phyloP scores from a whole-genome alignment of 2,329 filamentous ascomycete genomes.

The Coniochaeta hoffmannii region DNA sequence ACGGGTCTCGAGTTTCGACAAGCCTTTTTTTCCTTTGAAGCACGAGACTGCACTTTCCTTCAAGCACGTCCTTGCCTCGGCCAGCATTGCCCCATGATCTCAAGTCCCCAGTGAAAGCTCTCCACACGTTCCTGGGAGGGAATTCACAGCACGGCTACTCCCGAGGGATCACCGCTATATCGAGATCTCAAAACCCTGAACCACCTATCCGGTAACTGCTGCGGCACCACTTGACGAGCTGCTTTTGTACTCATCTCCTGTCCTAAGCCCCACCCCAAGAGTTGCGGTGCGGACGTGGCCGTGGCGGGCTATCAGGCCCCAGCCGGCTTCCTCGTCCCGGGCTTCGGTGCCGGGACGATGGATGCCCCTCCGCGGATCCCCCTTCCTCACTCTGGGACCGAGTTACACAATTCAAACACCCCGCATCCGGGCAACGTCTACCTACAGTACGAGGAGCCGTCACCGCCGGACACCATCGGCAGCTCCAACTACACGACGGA shows the following conservation, averaged over 20 bases:
- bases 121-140: slow-evolving; percentile 10
- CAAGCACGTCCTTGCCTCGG: not conserved
- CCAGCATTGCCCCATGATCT: not conserved
- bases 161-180: not conserved
- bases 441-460: slow-evolving; percentile 17
- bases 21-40: not conserved
- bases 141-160: not conserved
- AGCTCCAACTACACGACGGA: slow-evolving; percentile 12
- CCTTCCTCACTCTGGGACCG: slow-evolving; percentile 18
- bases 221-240: not conserved
- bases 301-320: slow-evolving; percentile 27
- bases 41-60: not conserved
- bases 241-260: not conserved
- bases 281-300: slow-evolving; percentile 16
- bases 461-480: slow-evolving; percentile 21
- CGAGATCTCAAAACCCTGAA: slow-evolving; percentile 6
- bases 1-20: slow-evolving; percentile 5
- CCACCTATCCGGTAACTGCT: not conserved
- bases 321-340: slow-evolving; percentile 24
- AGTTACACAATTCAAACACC: not conserved
- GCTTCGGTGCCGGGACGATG: slow-evolving; percentile 29
- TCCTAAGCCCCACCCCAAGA: not conserved
- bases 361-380: slow-evolving; percentile 18
- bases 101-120: slow-evolving; percentile 7
- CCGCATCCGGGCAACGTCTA: slow-evolving; percentile 13